Percentiles rank a stretch among this genome's conserved stretches.
Evolutionary conservation across 2,329 filamentous ascomycete species (phyloP).

Genomic region (Clonostachys solani): DNA sequence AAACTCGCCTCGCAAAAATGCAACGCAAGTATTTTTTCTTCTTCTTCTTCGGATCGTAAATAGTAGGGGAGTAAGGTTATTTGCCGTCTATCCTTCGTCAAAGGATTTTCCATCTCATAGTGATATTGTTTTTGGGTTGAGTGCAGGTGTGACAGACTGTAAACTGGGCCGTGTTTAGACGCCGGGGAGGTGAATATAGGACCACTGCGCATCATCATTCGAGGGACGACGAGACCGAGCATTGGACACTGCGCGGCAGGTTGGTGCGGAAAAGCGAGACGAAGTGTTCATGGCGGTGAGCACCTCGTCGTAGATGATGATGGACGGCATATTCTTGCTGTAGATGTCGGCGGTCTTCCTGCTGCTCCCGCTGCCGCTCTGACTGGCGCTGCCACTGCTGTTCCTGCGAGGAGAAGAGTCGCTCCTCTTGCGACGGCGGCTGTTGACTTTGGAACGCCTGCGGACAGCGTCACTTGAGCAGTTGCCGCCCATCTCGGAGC

Average conservation of each 20-base stretch:
- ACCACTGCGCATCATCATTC: slow-evolving; percentile 23
- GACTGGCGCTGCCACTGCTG: slow-evolving; percentile 3
- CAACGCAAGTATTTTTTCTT: too few species aligned
- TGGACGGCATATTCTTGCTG: slow-evolving; percentile 15
- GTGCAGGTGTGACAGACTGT: neutral
- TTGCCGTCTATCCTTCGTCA: neutral
- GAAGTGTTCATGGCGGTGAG: slow-evolving; percentile 18
- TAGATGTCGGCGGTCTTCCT: slow-evolving; percentile 8
- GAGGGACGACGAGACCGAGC: slow-evolving; percentile 5
- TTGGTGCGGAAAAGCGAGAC: slow-evolving; percentile 15
- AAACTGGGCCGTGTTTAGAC: slow-evolving; percentile 12
- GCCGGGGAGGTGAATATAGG: slow-evolving; percentile 27
- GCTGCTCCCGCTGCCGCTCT: slow-evolving; percentile 1
- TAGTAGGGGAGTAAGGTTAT: neutral
- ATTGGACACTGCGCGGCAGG: slow-evolving; percentile 8
- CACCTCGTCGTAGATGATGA: slow-evolving; percentile 32
- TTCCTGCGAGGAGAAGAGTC: neutral
- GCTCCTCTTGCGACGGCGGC: neutral
- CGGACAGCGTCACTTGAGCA: slow-evolving; percentile 20
- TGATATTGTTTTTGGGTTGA: too few species aligned
- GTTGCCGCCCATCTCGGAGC: slow-evolving; percentile 49
- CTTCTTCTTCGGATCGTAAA: neutral
- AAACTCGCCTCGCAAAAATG: too few species aligned
- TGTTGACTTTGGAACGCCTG: neutral
- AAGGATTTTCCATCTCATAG: neutral